Base-by-base conservation (phyloP, 768 basidiomycete genomes). In the Lactifluus subvellereus region DNA sequence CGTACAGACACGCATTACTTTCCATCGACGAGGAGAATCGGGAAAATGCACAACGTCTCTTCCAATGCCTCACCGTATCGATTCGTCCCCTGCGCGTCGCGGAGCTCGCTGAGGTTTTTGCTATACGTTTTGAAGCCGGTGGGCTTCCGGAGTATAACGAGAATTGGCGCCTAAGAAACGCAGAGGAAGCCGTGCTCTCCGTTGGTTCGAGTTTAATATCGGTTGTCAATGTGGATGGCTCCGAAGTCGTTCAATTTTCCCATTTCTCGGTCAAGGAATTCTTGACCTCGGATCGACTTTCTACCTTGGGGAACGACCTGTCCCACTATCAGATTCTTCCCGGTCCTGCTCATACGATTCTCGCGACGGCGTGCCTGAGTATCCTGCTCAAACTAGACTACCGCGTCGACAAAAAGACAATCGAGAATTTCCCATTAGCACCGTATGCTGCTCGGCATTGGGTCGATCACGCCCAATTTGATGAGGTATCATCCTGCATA, bases 211-310 rank as follows among this genome's bases (percentile, higher is more conserved):
- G 61, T n/a, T 27, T 62, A 1, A 18, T 62, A 20, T 9, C 50
- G 0, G 45, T 62, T 5, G 33, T 57, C 49, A 5, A 47, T 6
- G 50, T 22, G 1, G 48, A 18, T 22, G 55, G 50, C 22, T 37
- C 9, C 3, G 7, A 27, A 16, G 40, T 57, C 6, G 61, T 57
- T 0, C 61, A 62, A 7, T 62, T 62, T 16, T 47, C 61, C 0
- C 61, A 62, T 14, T 62, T 52, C 22, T 57, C 61, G 0, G 55
- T 53, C 18, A 52, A 57, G 16, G 61, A 62, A 27, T 62, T 47
- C 56, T 37, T 62, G 35, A 57, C 33, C 6, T 62, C 61, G 2
- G 33, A 51, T 9, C 61, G 42, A 10, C 49, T 62, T 4, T n/a
- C 30, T 2, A n/a, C 2, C 1, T 40, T 38, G 4, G 22, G 42